Evolutionary conservation across 1,284 basidiomycete species (phyloP), one percentile per base, ranked within the genome.

Genomic region (Schizophyllum amplum): DNA sequence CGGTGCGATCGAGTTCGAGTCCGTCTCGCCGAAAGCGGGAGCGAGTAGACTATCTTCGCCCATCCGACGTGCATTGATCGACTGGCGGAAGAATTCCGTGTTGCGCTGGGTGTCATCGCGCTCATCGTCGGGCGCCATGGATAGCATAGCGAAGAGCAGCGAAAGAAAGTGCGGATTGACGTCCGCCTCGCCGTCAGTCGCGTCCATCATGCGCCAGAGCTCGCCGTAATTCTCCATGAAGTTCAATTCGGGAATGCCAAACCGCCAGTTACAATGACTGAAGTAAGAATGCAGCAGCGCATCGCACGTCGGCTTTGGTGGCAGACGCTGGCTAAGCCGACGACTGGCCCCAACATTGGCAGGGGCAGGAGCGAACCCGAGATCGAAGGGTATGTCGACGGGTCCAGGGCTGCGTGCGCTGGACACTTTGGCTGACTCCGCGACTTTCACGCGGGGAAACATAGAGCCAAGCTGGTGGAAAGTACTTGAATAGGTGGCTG

Each of bases 81-180:
- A 72, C 54, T 69, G 74, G 54, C 68, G 68, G 61, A 78, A 80
- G 62, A 74, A 78, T 42, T 67, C 62, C 58, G 50, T 71, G 13
- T 66, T 59, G 20, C 56, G 53, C 52, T 63, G 61, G 20, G 55
- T 58, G 26, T 55, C 54, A 2, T 64, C 56, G 20, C 63, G 53
- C 27, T 60, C 59, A 27, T 60, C 58, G 42, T 60, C 61, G 53
- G 62, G 62, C 5, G 75, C 67, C 46, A 71, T 69, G 5, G 78
- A 76, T 46, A 81, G 68, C 25, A 80, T 68, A 7, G 77, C 69
- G 58, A 80, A 81, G 15, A 81, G 57, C 1, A 82, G 72, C 20
- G 70, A 71, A 3, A 82, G 65, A 77, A 77, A 81, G 62, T 79
- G 71, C 7, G 76, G 70, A 61, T 80, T 81, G 61, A 80, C 69